A percentile compares a stretch with the other conserved stretches of the same genome.
These are phyloP conservation scores for Purshia tridentata DNA, from an alignment of 306 rosid genomes.

Conservation along the genomic window DNA sequence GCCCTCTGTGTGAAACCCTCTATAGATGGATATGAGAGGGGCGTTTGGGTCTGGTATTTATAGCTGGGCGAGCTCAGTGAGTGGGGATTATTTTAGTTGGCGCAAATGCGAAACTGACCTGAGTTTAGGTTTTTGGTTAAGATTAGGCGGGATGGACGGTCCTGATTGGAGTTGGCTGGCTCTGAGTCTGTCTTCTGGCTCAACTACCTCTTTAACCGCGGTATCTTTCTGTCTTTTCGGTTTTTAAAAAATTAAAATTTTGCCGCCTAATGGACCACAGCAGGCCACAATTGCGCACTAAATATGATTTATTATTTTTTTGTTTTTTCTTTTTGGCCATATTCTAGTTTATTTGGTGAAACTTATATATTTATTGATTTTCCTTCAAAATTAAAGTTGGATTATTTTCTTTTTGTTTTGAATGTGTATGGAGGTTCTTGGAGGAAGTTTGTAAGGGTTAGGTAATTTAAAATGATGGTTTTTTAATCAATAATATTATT, in stretches of 20 bases:
- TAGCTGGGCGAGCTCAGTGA: slow-evolving; percentile 5
- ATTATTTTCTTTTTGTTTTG: no score
- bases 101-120: not conserved
- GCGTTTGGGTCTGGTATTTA: slow-evolving; percentile 1
- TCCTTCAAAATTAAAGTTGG: no score
- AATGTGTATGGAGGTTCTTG: no score
- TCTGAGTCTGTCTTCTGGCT: not conserved
- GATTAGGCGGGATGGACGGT: not conserved
- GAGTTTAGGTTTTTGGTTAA: not conserved
- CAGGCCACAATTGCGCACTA: no score
- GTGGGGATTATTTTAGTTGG: no score
- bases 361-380: no score
- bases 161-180: not conserved
- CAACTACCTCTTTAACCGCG: slow-evolving; percentile 1
- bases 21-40: not conserved
- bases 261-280: not conserved
- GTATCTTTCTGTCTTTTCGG: not conserved
- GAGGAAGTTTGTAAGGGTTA: no score
- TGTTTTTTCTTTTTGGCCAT: no score
- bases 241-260: not conserved
- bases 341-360: no score
- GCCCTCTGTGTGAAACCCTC: slow-evolving; percentile 41
- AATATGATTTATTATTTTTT: no score
- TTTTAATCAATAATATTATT: no score
- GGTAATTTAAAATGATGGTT: no score